Percentiles rank a stretch among this genome's conserved stretches.
phyloP scores from a whole-genome alignment of 2,329 filamentous ascomycete genomes.

The Trichoderma lentiforme region DNA sequence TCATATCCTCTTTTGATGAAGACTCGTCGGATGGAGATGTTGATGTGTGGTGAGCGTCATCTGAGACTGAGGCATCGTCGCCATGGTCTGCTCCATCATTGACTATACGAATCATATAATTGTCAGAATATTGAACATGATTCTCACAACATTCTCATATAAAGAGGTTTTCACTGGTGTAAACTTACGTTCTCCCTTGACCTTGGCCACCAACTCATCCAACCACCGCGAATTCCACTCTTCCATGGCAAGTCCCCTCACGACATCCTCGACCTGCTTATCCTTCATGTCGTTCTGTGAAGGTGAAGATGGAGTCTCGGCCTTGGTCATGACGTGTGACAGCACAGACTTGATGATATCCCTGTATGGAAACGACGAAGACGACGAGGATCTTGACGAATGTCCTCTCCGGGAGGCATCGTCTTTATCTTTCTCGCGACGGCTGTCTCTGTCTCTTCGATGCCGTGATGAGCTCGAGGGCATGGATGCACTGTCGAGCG shows the following conservation, averaged over 20 bases:
- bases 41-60: not conserved
- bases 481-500: not conserved
- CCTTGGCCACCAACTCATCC: constrained; percentile 19
- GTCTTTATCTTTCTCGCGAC: not conserved
- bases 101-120: not conserved
- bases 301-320: not conserved
- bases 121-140: not conserved
- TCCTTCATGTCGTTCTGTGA: not conserved
- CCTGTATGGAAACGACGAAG: not conserved
- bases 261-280: constrained; percentile 22
- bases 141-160: not conserved
- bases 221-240: constrained; percentile 18
- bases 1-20: constrained; percentile 7
- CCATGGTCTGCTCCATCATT: not conserved
- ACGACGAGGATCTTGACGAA: not conserved
- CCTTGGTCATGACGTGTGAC: constrained; percentile 2
- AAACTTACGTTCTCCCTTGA: constrained; percentile 15
- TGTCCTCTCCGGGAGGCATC: not conserved
- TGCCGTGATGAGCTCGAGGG: not conserved
- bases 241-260: constrained; percentile 18
- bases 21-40: not conserved
- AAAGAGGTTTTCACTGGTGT: too few relatives aligned
- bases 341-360: constrained; percentile 8
- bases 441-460: not conserved
- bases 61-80: not conserved